Evolutionary conservation across 2,329 filamentous ascomycete genomes (phyloP), one percentile per base, ranked within the genome.

Genomic region (Domatiomyces globalis): DNA sequence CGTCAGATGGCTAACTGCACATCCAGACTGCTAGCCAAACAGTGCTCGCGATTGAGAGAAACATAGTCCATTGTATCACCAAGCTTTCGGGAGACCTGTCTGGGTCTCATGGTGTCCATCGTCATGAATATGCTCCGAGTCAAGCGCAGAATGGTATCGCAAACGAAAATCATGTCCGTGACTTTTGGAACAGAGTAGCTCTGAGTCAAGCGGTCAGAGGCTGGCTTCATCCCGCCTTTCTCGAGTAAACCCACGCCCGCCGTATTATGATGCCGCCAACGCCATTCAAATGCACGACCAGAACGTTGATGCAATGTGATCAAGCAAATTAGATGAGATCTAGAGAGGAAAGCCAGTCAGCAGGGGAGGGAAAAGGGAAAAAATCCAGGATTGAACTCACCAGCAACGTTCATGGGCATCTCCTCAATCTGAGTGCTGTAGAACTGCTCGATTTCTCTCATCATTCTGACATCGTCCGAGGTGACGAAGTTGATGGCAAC

Each of bases 401-500:
- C 76, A 67, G 79, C 78, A 71, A 83, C 81, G 73, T 83, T 84
- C 92, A 98, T 96, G 68, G 92, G 92, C 92, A 98, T 98, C 81
- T 98, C 92, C 77, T 98, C 92, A 63, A 98, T 96, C 78, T 98
- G 92, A 72, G 92, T 98, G 81, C 87, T 95, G 84, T 98, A 98
- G 81, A 96, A 98, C 77, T 95, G 87, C 74, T 98, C 92, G 65
- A 98, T 98, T 75, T 98, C 92, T 71, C 92, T 83, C 87, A 98
- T 94, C 87, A 98, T 96, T 73, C 90, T 88, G 67, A 98, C 92
- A 74, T 98, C 92, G 62, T 98, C 92, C 65, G 88, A 87, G 57
- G 90, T 96, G 71, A 98, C 92, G 71, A 98, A 98, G 87, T 98
- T 98, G 81, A 98, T 98, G 67, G 92, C 92, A 71, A 98, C 92